phyloP scores from a whole-genome alignment of 192 early-diverging fungal genomes.

The Coemansia sp. region DNA sequence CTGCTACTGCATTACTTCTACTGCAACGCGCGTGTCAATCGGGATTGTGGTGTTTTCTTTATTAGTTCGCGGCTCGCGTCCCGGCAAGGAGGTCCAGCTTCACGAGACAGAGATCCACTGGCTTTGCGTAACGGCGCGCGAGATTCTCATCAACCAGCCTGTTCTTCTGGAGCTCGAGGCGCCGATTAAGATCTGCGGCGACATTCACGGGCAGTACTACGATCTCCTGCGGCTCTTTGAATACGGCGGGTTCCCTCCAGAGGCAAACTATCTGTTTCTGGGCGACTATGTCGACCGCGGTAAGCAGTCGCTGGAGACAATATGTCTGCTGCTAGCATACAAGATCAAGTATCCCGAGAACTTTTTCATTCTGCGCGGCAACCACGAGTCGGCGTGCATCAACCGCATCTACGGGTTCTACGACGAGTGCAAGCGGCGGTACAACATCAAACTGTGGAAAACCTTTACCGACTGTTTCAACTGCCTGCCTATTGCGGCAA shows the following conservation, averaged over 20 bases:
- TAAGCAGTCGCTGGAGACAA: slow-evolving; percentile 97
- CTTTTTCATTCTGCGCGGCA: slow-evolving; percentile 98
- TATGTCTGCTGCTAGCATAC: slow-evolving; percentile 94
- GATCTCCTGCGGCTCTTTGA: slow-evolving; percentile 94
- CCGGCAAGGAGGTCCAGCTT: slow-evolving; percentile 95
- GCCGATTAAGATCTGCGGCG: slow-evolving; percentile 94
- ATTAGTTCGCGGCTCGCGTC: slow-evolving; percentile 88
- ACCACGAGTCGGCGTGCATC: slow-evolving; percentile 97
- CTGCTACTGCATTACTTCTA: neutral
- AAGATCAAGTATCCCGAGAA: slow-evolving; percentile 99
- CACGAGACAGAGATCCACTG: slow-evolving; percentile 93
- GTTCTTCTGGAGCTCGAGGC: slow-evolving; percentile 92
- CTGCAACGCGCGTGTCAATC: slow-evolving; percentile 4
- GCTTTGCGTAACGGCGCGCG: slow-evolving; percentile 89
- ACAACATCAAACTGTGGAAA: slow-evolving; percentile 99
- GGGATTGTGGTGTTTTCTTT: neutral
- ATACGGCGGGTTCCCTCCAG: slow-evolving; percentile 93
- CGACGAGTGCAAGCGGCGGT: slow-evolving; percentile 97
- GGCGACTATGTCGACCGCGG: slow-evolving; percentile 98
- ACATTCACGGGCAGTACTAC: slow-evolving; percentile 97
- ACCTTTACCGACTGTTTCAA: slow-evolving; percentile 99
- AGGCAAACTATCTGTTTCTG: slow-evolving; percentile 95
- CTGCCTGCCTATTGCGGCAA: slow-evolving; percentile 94
- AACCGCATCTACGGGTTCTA: slow-evolving; percentile 99
- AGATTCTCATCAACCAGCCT: slow-evolving; percentile 93